phyloP scores from a whole-genome alignment of 139 green algal genomes.

The Chlorella sp. region DNA sequence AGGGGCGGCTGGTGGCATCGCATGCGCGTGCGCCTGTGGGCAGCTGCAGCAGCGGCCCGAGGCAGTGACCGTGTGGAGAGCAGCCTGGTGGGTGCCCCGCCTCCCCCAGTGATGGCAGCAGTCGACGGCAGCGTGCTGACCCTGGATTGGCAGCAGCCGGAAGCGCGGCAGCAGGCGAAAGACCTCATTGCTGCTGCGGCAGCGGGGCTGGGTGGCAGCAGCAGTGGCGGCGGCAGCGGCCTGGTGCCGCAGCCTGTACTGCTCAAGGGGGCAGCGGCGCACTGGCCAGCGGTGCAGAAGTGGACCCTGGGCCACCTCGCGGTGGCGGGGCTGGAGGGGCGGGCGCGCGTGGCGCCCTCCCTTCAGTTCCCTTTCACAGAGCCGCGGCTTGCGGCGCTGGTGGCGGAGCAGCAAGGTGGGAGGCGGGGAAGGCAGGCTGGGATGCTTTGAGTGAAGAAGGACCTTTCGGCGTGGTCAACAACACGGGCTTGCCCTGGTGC shows the following conservation, averaged over 20 bases:
- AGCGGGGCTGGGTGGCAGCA: background rate
- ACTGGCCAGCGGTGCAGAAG: constrained; percentile 13
- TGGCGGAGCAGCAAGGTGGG: constrained; percentile 12
- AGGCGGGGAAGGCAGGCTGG: background rate
- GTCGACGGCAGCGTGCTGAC: constrained; percentile 6
- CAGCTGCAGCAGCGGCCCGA: background rate
- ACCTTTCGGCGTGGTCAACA: too few species aligned
- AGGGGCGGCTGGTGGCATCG: background rate
- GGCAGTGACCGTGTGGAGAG: background rate
- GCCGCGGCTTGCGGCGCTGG: constrained; percentile 1
- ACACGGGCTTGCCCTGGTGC: too few species aligned
- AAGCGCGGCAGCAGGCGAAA: background rate
- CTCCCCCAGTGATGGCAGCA: background rate
- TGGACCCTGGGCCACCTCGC: constrained; percentile 4
- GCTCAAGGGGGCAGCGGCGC: constrained; percentile 14
- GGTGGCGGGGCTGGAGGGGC: background rate
- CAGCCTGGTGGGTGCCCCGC: background rate
- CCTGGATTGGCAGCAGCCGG: background rate
- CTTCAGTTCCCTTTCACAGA: constrained; percentile 29
- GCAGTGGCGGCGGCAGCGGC: background rate
- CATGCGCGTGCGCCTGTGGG: constrained; percentile 1
- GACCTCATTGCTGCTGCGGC: background rate
- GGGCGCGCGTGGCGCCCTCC: constrained; percentile 3
- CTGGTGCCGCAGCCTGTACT: background rate
- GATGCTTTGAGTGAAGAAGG: too few species aligned